Evolutionary conservation across 2,329 filamentous ascomycete species (phyloP).

Genomic region (Colletotrichum tanaceti): DNA sequence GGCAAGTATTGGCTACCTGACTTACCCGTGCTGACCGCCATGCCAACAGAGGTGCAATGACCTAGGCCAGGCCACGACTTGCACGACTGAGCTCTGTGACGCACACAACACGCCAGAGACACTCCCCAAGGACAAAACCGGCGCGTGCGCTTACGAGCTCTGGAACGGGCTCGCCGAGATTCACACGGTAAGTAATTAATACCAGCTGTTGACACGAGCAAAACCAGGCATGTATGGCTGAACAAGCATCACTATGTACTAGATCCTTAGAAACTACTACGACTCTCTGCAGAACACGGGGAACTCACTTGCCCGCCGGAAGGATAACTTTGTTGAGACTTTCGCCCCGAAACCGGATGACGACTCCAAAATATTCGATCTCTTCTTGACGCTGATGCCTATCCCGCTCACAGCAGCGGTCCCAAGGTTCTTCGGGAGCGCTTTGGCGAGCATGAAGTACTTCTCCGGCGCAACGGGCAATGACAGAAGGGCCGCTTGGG

Average conservation of each 20-base stretch:
- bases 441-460: neutral
- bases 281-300: neutral
- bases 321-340: neutral
- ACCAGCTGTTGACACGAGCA: too few relatives aligned
- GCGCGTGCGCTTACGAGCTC: slow-evolving; percentile 12
- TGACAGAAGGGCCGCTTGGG: neutral
- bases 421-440: slow-evolving; percentile 9
- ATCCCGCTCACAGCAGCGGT: slow-evolving; percentile 6
- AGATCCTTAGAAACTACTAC: slow-evolving; percentile 19
- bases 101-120: neutral
- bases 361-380: neutral
- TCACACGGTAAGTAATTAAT: slow-evolving; percentile 3
- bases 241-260: neutral
- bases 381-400: slow-evolving; percentile 1
- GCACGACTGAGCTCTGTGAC: too few relatives aligned
- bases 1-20: too few relatives aligned
- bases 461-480: slow-evolving; percentile 4
- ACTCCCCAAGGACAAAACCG: neutral
- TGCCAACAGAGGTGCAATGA: too few relatives aligned
- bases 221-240: too few relatives aligned
- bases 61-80: too few relatives aligned
- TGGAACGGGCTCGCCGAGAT: slow-evolving; percentile 9
- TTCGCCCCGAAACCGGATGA: slow-evolving; percentile 10
- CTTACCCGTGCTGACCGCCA: too few relatives aligned
- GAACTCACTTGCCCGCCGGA: neutral